A percentile compares a stretch with the other conserved stretches of the same genome.
phyloP scores from a whole-genome alignment of 2,329 filamentous ascomycete species.

The Epichloe coenophiala region DNA sequence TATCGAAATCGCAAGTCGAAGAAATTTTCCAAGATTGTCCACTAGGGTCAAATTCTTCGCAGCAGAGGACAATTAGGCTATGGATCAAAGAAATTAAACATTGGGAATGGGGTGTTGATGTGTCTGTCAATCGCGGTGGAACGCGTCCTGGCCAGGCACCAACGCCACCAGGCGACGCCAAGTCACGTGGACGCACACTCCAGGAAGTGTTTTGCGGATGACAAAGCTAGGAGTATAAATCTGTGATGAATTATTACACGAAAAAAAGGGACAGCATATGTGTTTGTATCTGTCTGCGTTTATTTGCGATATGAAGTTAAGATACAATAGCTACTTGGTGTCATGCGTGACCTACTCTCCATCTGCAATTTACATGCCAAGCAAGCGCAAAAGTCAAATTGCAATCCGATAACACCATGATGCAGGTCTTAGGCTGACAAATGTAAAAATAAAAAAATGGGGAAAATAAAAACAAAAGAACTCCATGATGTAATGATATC shows the following conservation, averaged over 20 bases:
- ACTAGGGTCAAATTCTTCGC: neutral
- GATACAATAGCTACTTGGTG: neutral
- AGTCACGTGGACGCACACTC: conserved; percentile 18
- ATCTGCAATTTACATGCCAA: neutral
- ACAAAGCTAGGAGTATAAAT: no score
- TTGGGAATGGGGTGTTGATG: neutral
- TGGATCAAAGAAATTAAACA: neutral
- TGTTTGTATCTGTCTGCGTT: neutral
- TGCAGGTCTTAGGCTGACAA: neutral
- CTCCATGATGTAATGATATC: neutral
- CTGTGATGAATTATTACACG: no score
- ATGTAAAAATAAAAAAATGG: no score
- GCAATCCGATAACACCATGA: conserved; percentile 1
- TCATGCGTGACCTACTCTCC: neutral
- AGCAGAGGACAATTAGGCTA: neutral
- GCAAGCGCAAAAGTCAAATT: neutral
- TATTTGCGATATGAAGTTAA: neutral
- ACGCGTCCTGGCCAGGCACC: conserved; percentile 22
- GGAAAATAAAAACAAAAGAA: neutral
- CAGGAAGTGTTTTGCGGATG: neutral
- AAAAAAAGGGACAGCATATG: no score
- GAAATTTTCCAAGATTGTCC: no score
- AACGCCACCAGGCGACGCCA: conserved; percentile 20
- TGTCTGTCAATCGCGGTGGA: neutral
- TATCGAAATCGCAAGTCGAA: neutral